Evolutionary conservation across 1,284 basidiomycete genomes (phyloP).

Genomic region (Stygiomarasmius scandens): DNA sequence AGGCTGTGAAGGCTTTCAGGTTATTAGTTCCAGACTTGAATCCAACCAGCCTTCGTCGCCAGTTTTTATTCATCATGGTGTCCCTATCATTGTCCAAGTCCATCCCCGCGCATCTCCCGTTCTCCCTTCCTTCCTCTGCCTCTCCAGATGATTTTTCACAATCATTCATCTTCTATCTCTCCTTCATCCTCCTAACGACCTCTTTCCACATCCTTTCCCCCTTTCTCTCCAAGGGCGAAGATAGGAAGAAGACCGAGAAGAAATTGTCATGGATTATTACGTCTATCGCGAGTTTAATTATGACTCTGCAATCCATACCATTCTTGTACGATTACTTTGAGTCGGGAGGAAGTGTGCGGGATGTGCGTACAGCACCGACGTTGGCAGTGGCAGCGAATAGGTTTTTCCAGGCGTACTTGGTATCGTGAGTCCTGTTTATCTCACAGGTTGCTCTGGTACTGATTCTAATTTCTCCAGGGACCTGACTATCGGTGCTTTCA

Average conservation of each 20-base stretch:
- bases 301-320: slow-evolving; percentile 51
- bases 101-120: not conserved
- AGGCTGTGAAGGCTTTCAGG: not conserved
- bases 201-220: slow-evolving; percentile 39
- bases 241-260: slow-evolving; percentile 36
- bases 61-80: not conserved
- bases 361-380: slow-evolving; percentile 23
- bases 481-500: slow-evolving; percentile 36
- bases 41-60: not conserved
- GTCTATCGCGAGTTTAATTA: slow-evolving; percentile 41
- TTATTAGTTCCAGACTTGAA: not conserved
- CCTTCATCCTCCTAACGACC: slow-evolving; percentile 28
- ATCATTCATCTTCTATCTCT: slow-evolving; percentile 16
- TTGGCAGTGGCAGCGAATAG: slow-evolving; percentile 32
- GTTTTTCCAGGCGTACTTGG: slow-evolving; percentile 53
- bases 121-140: not conserved
- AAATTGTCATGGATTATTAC: slow-evolving; percentile 60
- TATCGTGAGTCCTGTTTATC: slow-evolving; percentile 34
- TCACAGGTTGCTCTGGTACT: no score
- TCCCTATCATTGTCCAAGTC: not conserved
- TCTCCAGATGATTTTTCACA: not conserved
- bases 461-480: slow-evolving; percentile 29
- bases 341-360: slow-evolving; percentile 34
- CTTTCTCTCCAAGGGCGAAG: slow-evolving; percentile 18
- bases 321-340: slow-evolving; percentile 43